Conservation (phyloP, 2,329 filamentous ascomycete species). For the Coleophoma crateriformis region DNA sequence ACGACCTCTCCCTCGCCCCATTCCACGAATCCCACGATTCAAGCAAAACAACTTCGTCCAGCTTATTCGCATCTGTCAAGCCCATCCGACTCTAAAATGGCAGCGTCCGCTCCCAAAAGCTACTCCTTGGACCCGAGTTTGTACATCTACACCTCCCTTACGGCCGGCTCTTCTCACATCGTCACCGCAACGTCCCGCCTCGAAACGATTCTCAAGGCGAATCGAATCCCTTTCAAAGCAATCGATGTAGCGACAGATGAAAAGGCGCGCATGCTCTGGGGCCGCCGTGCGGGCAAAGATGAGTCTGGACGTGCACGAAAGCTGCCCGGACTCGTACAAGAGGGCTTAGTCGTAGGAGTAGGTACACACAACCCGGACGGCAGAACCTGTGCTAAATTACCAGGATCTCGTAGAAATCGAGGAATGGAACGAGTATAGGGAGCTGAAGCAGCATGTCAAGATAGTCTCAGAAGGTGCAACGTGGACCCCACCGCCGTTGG, state of each 20-base stretch:
- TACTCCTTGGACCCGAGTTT: conserved; percentile 60
- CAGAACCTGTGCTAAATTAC: conserved; percentile 6
- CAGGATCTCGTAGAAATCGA: conserved; percentile 92
- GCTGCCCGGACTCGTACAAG: conserved; percentile 83
- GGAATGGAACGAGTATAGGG: conserved; percentile 98
- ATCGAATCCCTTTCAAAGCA: conserved; percentile 89
- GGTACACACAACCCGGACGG: conserved; percentile 31
- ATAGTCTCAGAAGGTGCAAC: conserved; percentile 36
- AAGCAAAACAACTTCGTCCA: neutral
- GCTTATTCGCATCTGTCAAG: too few species aligned
- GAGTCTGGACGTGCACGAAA: conserved; percentile 60
- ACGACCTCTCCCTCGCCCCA: neutral
- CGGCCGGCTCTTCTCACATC: conserved; percentile 91
- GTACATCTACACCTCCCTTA: conserved; percentile 95
- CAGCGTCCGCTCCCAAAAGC: conserved; percentile 21
- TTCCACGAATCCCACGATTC: conserved; percentile 1
- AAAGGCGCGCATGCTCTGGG: conserved; percentile 83
- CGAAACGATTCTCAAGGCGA: conserved; percentile 92
- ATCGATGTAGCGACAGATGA: conserved; percentile 89
- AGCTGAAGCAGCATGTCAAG: conserved; percentile 80
- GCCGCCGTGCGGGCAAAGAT: conserved; percentile 72
- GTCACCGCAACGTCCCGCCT: conserved; percentile 92
- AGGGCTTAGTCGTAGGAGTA: conserved; percentile 80
- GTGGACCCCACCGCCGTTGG: conserved; percentile 5
- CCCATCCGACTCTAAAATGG: conserved; percentile 17